These are phyloP conservation scores for Didymella segeticola DNA, from an alignment of 2,329 filamentous ascomycete genomes.

Conservation along the genomic window DNA sequence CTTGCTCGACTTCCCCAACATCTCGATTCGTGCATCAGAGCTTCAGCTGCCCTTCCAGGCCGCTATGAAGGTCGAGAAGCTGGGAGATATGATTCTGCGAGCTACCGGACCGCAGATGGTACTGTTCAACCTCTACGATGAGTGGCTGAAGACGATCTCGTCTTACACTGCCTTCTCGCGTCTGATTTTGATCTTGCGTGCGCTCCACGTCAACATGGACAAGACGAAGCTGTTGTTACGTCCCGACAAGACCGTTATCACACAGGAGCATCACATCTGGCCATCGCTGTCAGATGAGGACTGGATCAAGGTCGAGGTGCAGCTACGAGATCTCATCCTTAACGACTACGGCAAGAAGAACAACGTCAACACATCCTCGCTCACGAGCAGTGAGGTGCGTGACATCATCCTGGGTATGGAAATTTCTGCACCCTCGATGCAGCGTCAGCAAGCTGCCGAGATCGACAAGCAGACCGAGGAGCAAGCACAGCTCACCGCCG, in stretches of 20 bases:
- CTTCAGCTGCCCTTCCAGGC: constrained; percentile 98
- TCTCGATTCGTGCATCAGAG: constrained; percentile 96
- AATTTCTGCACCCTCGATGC: constrained; percentile 96
- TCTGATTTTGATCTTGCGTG: constrained; percentile 89
- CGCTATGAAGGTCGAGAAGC: constrained; percentile 99
- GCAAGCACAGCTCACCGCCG: constrained; percentile 92
- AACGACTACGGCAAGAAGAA: constrained; percentile 99
- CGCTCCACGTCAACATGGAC: constrained; percentile 95
- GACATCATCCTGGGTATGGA: constrained; percentile 99
- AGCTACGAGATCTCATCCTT: constrained; percentile 91
- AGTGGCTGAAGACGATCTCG: constrained; percentile 98
- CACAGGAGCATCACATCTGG: constrained; percentile 99
- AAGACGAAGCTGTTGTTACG: constrained; percentile 96
- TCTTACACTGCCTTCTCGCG: constrained; percentile 98
- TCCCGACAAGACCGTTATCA: constrained; percentile 97
- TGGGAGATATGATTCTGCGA: constrained; percentile 97
- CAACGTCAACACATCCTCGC: constrained; percentile 96
- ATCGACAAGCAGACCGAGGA: constrained; percentile 99
- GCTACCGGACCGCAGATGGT: constrained; percentile 99
- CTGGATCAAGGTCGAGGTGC: constrained; percentile 99
- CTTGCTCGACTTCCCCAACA: constrained; percentile 97
- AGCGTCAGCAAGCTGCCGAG: constrained; percentile 96
- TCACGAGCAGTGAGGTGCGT: constrained; percentile 95
- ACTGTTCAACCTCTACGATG: constrained; percentile 97
- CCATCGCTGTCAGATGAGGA: constrained; percentile 92